Base-by-base conservation (phyloP, 208 protist genomes). In the Hexamita inflata region DNA sequence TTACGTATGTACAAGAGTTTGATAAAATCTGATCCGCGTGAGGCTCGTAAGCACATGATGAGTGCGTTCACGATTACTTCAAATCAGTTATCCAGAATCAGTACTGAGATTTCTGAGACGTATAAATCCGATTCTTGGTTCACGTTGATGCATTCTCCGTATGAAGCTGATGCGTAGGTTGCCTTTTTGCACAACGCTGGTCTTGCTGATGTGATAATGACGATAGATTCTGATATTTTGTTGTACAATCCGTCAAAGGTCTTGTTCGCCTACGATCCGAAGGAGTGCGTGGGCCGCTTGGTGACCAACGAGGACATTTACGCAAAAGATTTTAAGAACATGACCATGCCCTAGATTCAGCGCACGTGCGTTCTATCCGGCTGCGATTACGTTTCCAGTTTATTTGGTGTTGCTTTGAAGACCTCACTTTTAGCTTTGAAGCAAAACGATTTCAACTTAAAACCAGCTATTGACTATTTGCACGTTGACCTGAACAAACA, bases 181-280 rank as follows among this genome's bases (percentile, higher is more conserved):
- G 64, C 64, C 4, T 70, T 42, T 38, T 70, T 70, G 64, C 9
- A 70, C 9, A 70, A 45, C 4, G 9, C 38, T n/a, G 35, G 35
- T 15, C 28, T 70, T 29, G 64, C 34, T 19, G 64, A 70, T 45
- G 64, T 70, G 11, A 70, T 70, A 32, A 38, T 70, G 2, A 70
- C 64, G 7, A 13, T 42, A n/a, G 64, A 70, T 34, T 70, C 64
- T 42, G 64, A 70, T 45, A 70, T 70, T 70, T 49, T 45, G 9
- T 38, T 70, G 15, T 70, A 70, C 42, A 34, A 34, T 45, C 32
- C 35, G 9, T 2, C 4, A 19, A 45, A 70, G 64, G 64, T 45
- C 2, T n/a, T 70, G 9, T 70, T 49, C 35, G 42, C 11, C 11
- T 70, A 70, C 60, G 30, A 66, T 34, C 15, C 15, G 34, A 13